These are phyloP conservation scores for Hygrophoropsis aurantiaca DNA, from an alignment of 768 basidiomycete species.

Conservation along the genomic window DNA sequence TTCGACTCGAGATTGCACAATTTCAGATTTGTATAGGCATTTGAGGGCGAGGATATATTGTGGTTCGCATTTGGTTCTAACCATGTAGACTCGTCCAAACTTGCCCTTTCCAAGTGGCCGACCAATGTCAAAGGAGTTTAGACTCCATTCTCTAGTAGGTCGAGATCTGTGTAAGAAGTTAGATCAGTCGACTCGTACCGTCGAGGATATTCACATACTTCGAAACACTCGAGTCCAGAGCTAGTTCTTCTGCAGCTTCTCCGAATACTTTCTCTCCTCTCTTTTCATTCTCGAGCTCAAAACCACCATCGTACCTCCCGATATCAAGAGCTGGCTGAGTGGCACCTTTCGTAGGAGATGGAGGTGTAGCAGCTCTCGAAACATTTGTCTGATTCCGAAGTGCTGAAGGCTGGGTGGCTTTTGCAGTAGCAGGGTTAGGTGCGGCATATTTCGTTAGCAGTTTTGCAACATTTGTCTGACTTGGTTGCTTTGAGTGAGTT, in stretches of 20 bases:
- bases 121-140: slow-evolving; percentile 90
- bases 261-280: slow-evolving; percentile 73
- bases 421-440: slow-evolving; percentile 49
- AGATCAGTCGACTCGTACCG: slow-evolving; percentile 8
- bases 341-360: slow-evolving; percentile 17
- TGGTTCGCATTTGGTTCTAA: slow-evolving; percentile 84
- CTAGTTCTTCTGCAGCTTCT: slow-evolving; percentile 77
- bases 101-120: slow-evolving; percentile 98
- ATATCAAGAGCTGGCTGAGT: slow-evolving; percentile 56
- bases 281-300: slow-evolving; percentile 87
- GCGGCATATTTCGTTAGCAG: slow-evolving; percentile 74
- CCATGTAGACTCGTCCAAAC: slow-evolving; percentile 99
- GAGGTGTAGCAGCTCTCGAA: slow-evolving; percentile 26
- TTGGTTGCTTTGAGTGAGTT: slow-evolving; percentile 51
- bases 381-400: slow-evolving; percentile 39
- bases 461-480: slow-evolving; percentile 64
- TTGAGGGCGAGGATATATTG: slow-evolving; percentile 96
- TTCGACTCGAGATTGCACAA: slow-evolving; percentile 88
- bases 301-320: slow-evolving; percentile 92
- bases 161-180: slow-evolving; percentile 42
- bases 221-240: slow-evolving; percentile 79
- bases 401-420: slow-evolving; percentile 37
- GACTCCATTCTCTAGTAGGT: slow-evolving; percentile 82
- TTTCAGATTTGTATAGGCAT: slow-evolving; percentile 95
- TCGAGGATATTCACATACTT: slow-evolving; percentile 40